Base-by-base conservation (phyloP, 179 eudicot species). In the Heliamphora pulchella region DNA sequence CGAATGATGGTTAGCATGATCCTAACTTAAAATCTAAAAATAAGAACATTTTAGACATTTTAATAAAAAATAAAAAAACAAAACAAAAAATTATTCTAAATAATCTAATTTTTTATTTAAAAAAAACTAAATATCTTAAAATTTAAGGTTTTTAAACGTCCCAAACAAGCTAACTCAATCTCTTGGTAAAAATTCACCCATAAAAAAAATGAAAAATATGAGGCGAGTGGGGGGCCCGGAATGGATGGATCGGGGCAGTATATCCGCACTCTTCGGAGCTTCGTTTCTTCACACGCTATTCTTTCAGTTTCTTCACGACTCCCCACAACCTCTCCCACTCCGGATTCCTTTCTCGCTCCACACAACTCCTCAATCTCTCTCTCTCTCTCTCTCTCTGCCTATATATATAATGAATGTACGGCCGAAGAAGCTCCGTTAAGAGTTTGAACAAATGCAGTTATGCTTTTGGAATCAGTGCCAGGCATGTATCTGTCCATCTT, bases 401-500 rank as follows among this genome's bases (percentile, higher is more conserved):
- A 4, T 22, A 41, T 77, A 62, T 47, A 47, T 62, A n/a, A 11
- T 65, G 58, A 39, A 50, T 64, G 47, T 3, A 63, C 64, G 20
- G 44, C 31, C 20, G 22, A 44, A 6, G 31, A n/a, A n/a, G n/a
- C n/a, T n/a, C n/a, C n/a, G n/a, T n/a, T n/a, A 65, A 64, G 7
- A 9, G 17, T 65, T 53, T 67, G 74, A 6, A 41, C 2, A 54
- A 66, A 78, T 51, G 73, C 50, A 62, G 61, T 39, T 51, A 0
- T 39, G 31, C 74, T 50, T 66, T 78, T 78, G 50, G 20, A 67
- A 78, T 53, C 10, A 39, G 15, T 53, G 0, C 74, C 48, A 66
- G 80, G 80, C 48, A 66, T 51, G 46, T 66, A 74, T 78, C 22
- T 78, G 2, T 69, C 74, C 18, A 8, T 54, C 74, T 78, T 39